Percentiles rank a stretch among this genome's conserved stretches.
These are phyloP conservation scores for Yamadazyma pseudoaaseri DNA, from an alignment of 1,139 yeast species.

Conservation along the genomic window DNA sequence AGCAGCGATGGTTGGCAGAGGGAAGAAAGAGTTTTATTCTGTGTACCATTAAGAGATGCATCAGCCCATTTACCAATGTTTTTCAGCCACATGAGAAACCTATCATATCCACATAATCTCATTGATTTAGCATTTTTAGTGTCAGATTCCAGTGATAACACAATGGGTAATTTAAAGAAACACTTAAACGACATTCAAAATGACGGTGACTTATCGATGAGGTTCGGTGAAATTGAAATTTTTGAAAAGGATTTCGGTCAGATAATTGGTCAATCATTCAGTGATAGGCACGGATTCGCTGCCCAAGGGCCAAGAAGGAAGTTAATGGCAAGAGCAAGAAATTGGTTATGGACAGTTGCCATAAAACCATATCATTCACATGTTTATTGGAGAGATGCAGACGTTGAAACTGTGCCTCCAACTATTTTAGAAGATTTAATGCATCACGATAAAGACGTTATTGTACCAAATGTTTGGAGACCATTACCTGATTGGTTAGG, in stretches of 20 bases:
- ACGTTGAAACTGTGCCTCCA: conserved; percentile 52
- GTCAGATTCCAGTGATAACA: conserved; percentile 57
- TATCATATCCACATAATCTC: conserved; percentile 56
- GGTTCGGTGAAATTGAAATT: conserved; percentile 57
- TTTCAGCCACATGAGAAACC: conserved; percentile 54
- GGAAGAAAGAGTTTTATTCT: conserved; percentile 53
- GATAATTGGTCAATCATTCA: conserved; percentile 50
- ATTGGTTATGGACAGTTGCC: conserved; percentile 54
- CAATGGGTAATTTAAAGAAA: conserved; percentile 47
- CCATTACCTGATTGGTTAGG: conserved; percentile 91
- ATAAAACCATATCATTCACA: conserved; percentile 52
- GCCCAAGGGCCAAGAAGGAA: conserved; percentile 56
- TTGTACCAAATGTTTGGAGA: conserved; percentile 88
- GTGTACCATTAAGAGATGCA: conserved; percentile 62
- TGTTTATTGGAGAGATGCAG: conserved; percentile 59
- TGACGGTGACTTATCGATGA: conserved; percentile 38
- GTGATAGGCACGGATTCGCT: conserved; percentile 53
- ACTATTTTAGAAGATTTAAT: conserved; percentile 52
- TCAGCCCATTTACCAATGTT: conserved; percentile 65
- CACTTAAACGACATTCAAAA: conserved; percentile 45
- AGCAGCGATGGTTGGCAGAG: conserved; percentile 52
- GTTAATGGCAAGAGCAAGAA: conserved; percentile 54
- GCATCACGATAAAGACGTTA: conserved; percentile 54
- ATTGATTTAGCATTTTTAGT: conserved; percentile 60
- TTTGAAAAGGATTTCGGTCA: conserved; percentile 55